A percentile compares a stretch with the other conserved stretches of the same genome.
These are phyloP conservation scores for Chaetomiaceae sp. DNA, from an alignment of 2,329 filamentous ascomycete genomes.

Conservation along the genomic window DNA sequence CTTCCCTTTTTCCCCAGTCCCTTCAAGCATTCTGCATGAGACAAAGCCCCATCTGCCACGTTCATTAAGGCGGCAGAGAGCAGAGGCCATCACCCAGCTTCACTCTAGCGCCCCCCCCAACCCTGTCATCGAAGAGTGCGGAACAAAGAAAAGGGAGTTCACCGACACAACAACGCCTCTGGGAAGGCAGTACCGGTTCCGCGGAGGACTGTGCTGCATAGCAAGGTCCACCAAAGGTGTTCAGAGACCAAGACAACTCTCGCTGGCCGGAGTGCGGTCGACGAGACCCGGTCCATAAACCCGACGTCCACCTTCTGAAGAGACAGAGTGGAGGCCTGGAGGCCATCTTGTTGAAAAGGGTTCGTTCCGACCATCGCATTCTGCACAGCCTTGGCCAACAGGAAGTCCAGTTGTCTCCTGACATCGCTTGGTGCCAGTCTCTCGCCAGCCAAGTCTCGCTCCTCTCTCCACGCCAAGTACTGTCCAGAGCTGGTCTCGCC, in stretches of 20 bases:
- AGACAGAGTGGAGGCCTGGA: slow-evolving; percentile 6
- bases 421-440: slow-evolving; percentile 18
- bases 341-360: slow-evolving; percentile 14
- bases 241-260: slow-evolving; percentile 7
- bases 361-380: slow-evolving; percentile 12
- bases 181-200: slow-evolving; percentile 13
- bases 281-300: slow-evolving; percentile 10
- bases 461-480: slow-evolving; percentile 9
- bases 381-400: slow-evolving; percentile 10
- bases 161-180: slow-evolving; percentile 8
- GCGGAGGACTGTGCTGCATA: slow-evolving; percentile 7
- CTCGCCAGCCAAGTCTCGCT: slow-evolving; percentile 6
- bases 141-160: slow-evolving; percentile 15
- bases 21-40: slow-evolving; percentile 17
- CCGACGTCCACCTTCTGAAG: slow-evolving; percentile 3
- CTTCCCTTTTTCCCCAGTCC: slow-evolving; percentile 15
- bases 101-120: slow-evolving; percentile 8
- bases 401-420: slow-evolving; percentile 13
- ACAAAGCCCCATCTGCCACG: slow-evolving; percentile 21
- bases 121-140: slow-evolving; percentile 14
- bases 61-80: slow-evolving; percentile 20
- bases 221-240: slow-evolving; percentile 4
- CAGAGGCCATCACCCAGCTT: slow-evolving; percentile 17
- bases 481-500: slow-evolving; percentile 14
- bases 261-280: slow-evolving; percentile 3